Percentiles rank a stretch among this genome's conserved stretches.
phyloP scores from a whole-genome alignment of 2,329 filamentous ascomycete species.

The Alternaria tenuissima region DNA sequence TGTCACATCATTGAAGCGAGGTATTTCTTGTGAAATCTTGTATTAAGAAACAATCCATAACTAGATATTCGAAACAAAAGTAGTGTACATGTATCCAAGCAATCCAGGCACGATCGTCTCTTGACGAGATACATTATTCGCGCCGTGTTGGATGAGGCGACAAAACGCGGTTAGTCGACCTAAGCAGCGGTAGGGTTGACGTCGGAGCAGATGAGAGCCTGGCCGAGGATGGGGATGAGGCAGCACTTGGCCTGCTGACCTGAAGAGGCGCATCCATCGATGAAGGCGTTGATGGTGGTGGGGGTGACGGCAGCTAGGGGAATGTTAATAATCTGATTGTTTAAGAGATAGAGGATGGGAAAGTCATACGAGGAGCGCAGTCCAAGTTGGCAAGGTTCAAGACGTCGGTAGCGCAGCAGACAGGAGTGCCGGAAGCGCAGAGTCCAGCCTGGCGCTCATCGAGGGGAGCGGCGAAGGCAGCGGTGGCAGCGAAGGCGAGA shows the following conservation, averaged over 20 bases:
- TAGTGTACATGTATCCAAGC: slow-evolving; percentile 7
- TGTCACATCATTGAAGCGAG: not conserved
- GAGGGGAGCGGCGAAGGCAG: slow-evolving; percentile 43
- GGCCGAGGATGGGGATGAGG: slow-evolving; percentile 59
- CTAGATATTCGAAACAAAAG: not conserved
- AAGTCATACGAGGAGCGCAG: slow-evolving; percentile 62
- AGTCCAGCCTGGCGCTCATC: slow-evolving; percentile 44
- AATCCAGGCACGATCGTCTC: not conserved
- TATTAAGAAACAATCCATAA: slow-evolving; percentile 7
- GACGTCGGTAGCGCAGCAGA: slow-evolving; percentile 70
- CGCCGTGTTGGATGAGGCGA: not conserved
- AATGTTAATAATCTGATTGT: slow-evolving; percentile 20
- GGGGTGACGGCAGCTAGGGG: slow-evolving; percentile 50
- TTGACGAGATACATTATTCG: not conserved
- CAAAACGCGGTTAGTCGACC: not conserved
- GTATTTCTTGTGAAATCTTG: not conserved
- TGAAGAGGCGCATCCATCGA: slow-evolving; percentile 56
- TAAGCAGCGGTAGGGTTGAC: slow-evolving; percentile 25
- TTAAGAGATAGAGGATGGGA: not conserved
- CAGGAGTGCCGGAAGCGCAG: slow-evolving; percentile 51
- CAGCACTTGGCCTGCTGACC: slow-evolving; percentile 68
- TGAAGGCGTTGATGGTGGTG: slow-evolving; percentile 54
- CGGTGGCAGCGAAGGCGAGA: slow-evolving; percentile 40
- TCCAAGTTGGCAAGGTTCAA: slow-evolving; percentile 66
- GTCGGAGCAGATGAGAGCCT: slow-evolving; percentile 51